These are phyloP conservation scores for Amanita exitialis DNA, from an alignment of 768 basidiomycete species.

Conservation along the genomic window DNA sequence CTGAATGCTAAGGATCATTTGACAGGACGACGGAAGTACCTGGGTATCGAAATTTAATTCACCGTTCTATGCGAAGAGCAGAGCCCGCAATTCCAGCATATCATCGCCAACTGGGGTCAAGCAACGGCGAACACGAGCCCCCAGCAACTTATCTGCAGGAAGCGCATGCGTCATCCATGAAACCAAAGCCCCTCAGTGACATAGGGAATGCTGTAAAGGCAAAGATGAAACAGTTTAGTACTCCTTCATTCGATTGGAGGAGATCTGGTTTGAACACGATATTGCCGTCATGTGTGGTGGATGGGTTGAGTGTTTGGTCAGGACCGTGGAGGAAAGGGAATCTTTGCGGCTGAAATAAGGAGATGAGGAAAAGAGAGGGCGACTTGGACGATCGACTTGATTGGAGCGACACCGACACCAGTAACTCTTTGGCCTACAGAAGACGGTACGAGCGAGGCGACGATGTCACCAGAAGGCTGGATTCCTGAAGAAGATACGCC, in stretches of 20 bases:
- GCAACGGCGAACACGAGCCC: slow-evolving; percentile 30
- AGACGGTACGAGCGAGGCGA: slow-evolving; percentile 25
- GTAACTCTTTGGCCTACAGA: slow-evolving; percentile 20
- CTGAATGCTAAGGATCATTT: too few relatives aligned
- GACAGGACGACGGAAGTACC: too few relatives aligned
- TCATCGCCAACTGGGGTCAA: slow-evolving; percentile 17
- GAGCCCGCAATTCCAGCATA: too few relatives aligned
- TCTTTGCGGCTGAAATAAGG: slow-evolving; percentile 28
- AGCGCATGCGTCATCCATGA: slow-evolving; percentile 37
- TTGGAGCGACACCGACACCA: slow-evolving; percentile 23
- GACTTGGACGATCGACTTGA: slow-evolving; percentile 36
- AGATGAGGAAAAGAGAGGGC: slow-evolving; percentile 21
- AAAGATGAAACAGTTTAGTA: slow-evolving; percentile 45
- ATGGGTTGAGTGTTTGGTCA: slow-evolving; percentile 45
- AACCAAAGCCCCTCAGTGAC: slow-evolving; percentile 29
- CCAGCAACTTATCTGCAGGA: slow-evolving; percentile 37
- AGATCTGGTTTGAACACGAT: slow-evolving; percentile 40
- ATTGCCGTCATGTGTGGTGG: slow-evolving; percentile 45
- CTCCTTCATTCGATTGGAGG: slow-evolving; percentile 37
- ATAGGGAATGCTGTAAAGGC: slow-evolving; percentile 40
- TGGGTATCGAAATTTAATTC: too few relatives aligned
- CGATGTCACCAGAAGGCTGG: slow-evolving; percentile 31
- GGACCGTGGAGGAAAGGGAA: slow-evolving; percentile 33
- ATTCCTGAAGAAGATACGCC: slow-evolving; percentile 27
- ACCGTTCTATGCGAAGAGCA: too few relatives aligned